A percentile compares a stretch with the other conserved stretches of the same genome.
These are phyloP conservation scores for Candida ulmi DNA, from an alignment of 805 yeast genomes.

Conservation along the genomic window DNA sequence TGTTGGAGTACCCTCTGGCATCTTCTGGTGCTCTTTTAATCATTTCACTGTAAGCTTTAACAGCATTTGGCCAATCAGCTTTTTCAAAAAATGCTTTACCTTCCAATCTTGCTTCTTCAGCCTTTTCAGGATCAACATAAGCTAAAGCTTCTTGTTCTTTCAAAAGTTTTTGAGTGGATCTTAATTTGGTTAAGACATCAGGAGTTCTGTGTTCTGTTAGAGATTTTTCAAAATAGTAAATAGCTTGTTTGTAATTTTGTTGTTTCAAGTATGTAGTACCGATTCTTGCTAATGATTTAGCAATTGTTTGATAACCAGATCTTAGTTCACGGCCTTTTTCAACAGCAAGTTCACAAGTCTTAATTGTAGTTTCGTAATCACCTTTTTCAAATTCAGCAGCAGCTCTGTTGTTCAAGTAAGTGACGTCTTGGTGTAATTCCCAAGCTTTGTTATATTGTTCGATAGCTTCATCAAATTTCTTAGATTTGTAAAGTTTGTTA, in stretches of 20 bases:
- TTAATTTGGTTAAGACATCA: constrained; percentile 80
- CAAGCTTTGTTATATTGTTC: constrained; percentile 81
- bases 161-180: constrained; percentile 80
- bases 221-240: constrained; percentile 77
- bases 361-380: constrained; percentile 79
- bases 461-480: constrained; percentile 91
- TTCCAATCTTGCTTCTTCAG: constrained; percentile 89
- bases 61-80: constrained; percentile 96
- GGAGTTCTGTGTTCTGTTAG: constrained; percentile 97
- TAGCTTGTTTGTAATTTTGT: constrained; percentile 68
- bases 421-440: constrained; percentile 75
- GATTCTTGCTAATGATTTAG: constrained; percentile 89
- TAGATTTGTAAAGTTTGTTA: constrained; percentile 77
- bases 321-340: constrained; percentile 86
- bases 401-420: constrained; percentile 91
- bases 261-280: constrained; percentile 78
- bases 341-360: constrained; percentile 75
- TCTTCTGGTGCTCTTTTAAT: constrained; percentile 95
- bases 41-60: constrained; percentile 92
- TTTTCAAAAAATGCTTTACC: constrained; percentile 88
- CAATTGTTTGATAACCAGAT: constrained; percentile 87
- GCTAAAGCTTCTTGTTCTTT: constrained; percentile 72
- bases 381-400: constrained; percentile 98
- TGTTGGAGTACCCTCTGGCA: constrained; percentile 93
- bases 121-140: constrained; percentile 84